Conservation (phyloP, 169 alveolate genomes). For the Perkinsus chesapeaki region DNA sequence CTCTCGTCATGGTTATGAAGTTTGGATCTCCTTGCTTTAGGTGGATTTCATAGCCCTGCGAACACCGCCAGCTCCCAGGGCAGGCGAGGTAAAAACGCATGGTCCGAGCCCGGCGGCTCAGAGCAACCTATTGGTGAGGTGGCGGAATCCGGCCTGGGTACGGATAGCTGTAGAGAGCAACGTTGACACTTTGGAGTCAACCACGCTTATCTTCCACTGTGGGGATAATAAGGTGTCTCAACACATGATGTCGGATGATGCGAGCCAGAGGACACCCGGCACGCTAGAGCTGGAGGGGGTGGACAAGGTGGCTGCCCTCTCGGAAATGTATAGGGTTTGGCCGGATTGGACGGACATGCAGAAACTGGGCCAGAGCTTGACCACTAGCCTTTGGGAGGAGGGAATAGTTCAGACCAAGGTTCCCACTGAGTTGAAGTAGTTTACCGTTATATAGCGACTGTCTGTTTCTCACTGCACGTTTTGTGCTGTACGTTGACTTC, state of each 20-base stretch:
- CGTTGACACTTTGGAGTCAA: not conserved
- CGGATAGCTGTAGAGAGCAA: not conserved
- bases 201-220: not conserved
- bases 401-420: not conserved
- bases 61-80: not conserved
- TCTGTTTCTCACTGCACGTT: not conserved
- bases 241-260: not conserved
- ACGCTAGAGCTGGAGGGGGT: not conserved
- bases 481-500: not conserved
- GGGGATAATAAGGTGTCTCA: not conserved
- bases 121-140: not conserved
- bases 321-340: not conserved
- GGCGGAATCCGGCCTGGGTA: not conserved
- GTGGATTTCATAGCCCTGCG: not conserved
- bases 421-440: not conserved
- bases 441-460: no score
- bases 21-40: not conserved
- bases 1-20: not conserved
- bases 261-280: not conserved
- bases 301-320: not conserved
- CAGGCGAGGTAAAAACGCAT: not conserved
- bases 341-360: not conserved
- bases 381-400: constrained; percentile 1
- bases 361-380: not conserved
- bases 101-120: not conserved